Base-by-base conservation (phyloP, 129 eudicot genomes). In the Flaveria robusta region DNA sequence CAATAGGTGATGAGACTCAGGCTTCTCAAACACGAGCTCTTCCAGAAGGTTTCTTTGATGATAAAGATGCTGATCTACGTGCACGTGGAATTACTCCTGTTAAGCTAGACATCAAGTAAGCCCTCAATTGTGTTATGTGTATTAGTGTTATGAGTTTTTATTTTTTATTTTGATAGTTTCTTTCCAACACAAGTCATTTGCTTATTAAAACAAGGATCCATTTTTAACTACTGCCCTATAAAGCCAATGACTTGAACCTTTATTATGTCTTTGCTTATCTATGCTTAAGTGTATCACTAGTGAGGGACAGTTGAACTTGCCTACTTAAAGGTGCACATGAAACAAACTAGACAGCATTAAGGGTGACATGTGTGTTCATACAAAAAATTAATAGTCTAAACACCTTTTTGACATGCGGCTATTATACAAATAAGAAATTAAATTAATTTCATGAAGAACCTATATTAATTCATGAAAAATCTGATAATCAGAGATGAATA, bases 41-140 rank as follows among this genome's bases (percentile, higher is more conserved):
- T 55, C 98, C 98, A 50, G 85, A 82, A 85, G 97, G 97, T 27
- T 93, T 93, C 71, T 93, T 93, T 75, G 97, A 93, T 86, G 88
- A 93, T 84, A 93, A 90, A 82, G 93, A 85, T 75, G 96, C 97
- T 80, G 98, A 93, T 89, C 80, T 85, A 74, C 98, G 92, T 80
- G 98, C 97, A 81, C 92, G 97, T 60, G 98, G 98, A 59, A 90
- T 93, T 76, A 87, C 87, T 16, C 92, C 88, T 60, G 86, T 90
- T 62, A 93, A 93, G 86, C 83, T 84, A 63, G 97, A 93, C 83
- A 87, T 87, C 75, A 87, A 84, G 98, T 93, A 85, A 87, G 96
- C 71, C 54, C 49, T 81, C 29, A 3, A 29, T 45, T 60, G 23
- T 52, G 37, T 59, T 20, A 9, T 69, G 27, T 69, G 41, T 43